Evolutionary conservation across 2,329 filamentous ascomycete genomes (phyloP).

Genomic region (Herpotrichia juniperi): DNA sequence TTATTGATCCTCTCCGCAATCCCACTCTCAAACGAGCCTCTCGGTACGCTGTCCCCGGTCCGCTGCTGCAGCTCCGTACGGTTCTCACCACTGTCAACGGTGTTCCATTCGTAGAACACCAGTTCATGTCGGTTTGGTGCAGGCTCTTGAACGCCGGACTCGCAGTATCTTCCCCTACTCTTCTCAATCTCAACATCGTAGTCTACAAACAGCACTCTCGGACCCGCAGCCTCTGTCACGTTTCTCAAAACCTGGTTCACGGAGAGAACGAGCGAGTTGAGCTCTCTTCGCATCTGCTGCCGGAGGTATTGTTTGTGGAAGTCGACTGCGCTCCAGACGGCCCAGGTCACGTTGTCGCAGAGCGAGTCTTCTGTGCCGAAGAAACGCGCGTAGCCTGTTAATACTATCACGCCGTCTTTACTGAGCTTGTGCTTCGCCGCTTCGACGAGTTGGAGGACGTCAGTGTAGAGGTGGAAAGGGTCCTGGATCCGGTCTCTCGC

Average conservation of each 20-base stretch:
- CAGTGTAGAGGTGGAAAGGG: conserved; percentile 23
- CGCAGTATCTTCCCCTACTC: conserved; percentile 32
- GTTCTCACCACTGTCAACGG: conserved; percentile 32
- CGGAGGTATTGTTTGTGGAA: conserved; percentile 33
- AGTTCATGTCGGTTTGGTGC: conserved; percentile 31
- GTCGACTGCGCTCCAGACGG: conserved; percentile 30
- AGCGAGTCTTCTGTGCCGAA: conserved; percentile 29
- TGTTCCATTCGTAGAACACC: conserved; percentile 40
- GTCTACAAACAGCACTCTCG: conserved; percentile 30
- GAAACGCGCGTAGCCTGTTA: conserved; percentile 39
- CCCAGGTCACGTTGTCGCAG: conserved; percentile 40
- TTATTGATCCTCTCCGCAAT: conserved; percentile 30
- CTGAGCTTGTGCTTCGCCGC: conserved; percentile 29
- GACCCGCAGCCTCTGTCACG: conserved; percentile 16
- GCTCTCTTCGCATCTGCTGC: conserved; percentile 22
- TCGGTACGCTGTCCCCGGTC: conserved; percentile 29
- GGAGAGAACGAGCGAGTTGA: conserved; percentile 33
- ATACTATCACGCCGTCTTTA: conserved; percentile 28
- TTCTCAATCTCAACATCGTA: conserved; percentile 24
- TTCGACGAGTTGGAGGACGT: conserved; percentile 24
- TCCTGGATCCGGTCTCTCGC: conserved; percentile 22
- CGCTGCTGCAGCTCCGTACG: conserved; percentile 18
- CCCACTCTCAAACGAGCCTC: conserved; percentile 28
- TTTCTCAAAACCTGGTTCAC: conserved; percentile 29
- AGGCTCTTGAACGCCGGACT: conserved; percentile 30